Evolutionary conservation across 2,329 filamentous ascomycete species (phyloP).

Genomic region (Pezicula rhizophila): DNA sequence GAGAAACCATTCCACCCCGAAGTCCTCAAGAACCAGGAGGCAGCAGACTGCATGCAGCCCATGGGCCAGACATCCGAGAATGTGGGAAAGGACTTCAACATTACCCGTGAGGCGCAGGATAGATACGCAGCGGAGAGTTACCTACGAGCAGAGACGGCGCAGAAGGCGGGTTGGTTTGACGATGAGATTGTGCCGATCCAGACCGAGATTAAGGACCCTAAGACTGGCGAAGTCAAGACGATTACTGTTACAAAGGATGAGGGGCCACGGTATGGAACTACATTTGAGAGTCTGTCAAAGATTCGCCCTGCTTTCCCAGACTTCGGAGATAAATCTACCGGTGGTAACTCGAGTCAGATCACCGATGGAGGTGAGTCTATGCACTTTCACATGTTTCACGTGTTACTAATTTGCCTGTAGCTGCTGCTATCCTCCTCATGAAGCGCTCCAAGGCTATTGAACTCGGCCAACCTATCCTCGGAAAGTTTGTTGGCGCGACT

Average conservation of each 20-base stretch:
- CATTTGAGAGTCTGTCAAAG: slow-evolving; percentile 74
- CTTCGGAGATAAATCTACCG: slow-evolving; percentile 80
- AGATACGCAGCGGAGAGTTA: slow-evolving; percentile 82
- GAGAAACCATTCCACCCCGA: slow-evolving; percentile 71
- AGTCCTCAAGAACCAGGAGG: slow-evolving; percentile 69
- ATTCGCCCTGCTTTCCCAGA: slow-evolving; percentile 86
- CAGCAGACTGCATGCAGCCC: slow-evolving; percentile 80
- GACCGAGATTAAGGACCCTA: slow-evolving; percentile 75
- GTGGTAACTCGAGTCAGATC: slow-evolving; percentile 90
- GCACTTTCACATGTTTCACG: slow-evolving; percentile 1
- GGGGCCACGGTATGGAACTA: slow-evolving; percentile 86
- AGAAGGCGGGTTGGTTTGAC: slow-evolving; percentile 85
- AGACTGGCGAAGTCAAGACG: slow-evolving; percentile 70
- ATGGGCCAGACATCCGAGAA: slow-evolving; percentile 99
- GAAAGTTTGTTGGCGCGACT: slow-evolving; percentile 89
- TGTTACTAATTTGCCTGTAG: slow-evolving; percentile 34
- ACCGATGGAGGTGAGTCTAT: slow-evolving; percentile 70
- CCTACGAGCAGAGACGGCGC: slow-evolving; percentile 78
- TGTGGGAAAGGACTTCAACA: slow-evolving; percentile 83
- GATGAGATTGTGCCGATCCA: slow-evolving; percentile 91
- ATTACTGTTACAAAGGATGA: slow-evolving; percentile 82
- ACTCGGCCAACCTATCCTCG: slow-evolving; percentile 84
- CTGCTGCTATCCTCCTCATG: slow-evolving; percentile 86
- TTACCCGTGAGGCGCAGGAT: slow-evolving; percentile 77
- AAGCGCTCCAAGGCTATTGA: slow-evolving; percentile 83